Percentiles rank a stretch among this genome's conserved stretches.
phyloP scores from a whole-genome alignment of 177 flowering plant species.

The Vitis hybrid region DNA sequence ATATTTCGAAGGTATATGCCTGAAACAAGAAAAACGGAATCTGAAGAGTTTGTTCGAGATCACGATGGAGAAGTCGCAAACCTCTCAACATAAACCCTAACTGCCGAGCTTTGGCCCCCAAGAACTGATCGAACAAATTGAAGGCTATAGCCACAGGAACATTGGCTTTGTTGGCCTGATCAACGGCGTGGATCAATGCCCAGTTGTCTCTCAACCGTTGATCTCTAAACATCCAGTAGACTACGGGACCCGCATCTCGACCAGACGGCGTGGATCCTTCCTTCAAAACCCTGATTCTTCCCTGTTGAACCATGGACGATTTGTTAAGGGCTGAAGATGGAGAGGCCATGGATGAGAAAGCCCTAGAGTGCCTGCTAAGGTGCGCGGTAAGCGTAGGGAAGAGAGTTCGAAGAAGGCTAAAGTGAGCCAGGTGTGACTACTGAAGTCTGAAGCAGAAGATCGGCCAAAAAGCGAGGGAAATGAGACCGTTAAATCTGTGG shows the following conservation, averaged over 20 bases:
- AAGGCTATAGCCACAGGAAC: slow-evolving; percentile 82
- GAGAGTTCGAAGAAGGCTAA: not conserved
- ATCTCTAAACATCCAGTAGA: slow-evolving; percentile 99
- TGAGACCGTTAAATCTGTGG: slow-evolving; percentile 28
- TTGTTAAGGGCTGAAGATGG: slow-evolving; percentile 11
- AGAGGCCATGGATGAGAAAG: slow-evolving; percentile 23
- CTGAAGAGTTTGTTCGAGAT: slow-evolving; percentile 39
- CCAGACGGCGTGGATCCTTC: slow-evolving; percentile 25
- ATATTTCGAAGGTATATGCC: slow-evolving; percentile 27
- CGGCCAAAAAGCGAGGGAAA: slow-evolving; percentile 38
- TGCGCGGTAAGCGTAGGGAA: slow-evolving; percentile 10
- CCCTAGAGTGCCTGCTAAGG: not conserved
- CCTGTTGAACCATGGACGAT: slow-evolving; percentile 44
- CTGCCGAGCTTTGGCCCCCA: slow-evolving; percentile 85
- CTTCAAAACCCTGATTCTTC: slow-evolving; percentile 64
- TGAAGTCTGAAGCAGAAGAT: not conserved
- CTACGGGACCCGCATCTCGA: slow-evolving; percentile 57
- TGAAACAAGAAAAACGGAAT: slow-evolving; percentile 79
- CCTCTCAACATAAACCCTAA: slow-evolving; percentile 92
- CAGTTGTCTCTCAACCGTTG: slow-evolving; percentile 87
- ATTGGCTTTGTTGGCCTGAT: slow-evolving; percentile 64
- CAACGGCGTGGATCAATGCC: slow-evolving; percentile 91
- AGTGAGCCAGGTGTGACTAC: slow-evolving; percentile 11
- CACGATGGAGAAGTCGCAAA: slow-evolving; percentile 48
- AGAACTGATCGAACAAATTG: slow-evolving; percentile 74